A percentile compares a stretch with the other conserved stretches of the same genome.
Conservation (phyloP, 768 basidiomycete species). For the Boletus tomentosulus region DNA sequence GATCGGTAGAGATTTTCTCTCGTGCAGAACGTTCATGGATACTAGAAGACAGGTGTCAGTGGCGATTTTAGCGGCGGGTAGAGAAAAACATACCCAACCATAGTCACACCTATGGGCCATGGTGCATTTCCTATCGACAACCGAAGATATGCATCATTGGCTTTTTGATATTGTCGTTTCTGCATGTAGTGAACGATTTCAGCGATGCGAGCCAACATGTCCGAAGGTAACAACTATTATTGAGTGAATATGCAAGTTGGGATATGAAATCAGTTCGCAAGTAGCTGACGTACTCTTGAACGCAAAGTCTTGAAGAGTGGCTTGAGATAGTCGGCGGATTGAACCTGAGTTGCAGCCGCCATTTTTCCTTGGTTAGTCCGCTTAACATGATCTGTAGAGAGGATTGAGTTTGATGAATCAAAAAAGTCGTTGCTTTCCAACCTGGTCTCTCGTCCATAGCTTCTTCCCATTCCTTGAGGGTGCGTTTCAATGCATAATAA, state of each 20-base stretch:
- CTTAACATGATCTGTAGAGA: slow-evolving; percentile 67
- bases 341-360: slow-evolving; percentile 92
- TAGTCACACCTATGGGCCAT: slow-evolving; percentile 99
- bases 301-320: slow-evolving; percentile 91
- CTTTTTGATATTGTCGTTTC: slow-evolving; percentile 88
- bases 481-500: slow-evolving; percentile 90
- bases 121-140: slow-evolving; percentile 98
- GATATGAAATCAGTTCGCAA: not conserved
- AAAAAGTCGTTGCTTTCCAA: slow-evolving; percentile 28
- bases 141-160: slow-evolving; percentile 96
- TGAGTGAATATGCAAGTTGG: slow-evolving; percentile 8
- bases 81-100: slow-evolving; percentile 77
- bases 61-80: not conserved
- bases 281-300: slow-evolving; percentile 62
- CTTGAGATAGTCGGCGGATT: slow-evolving; percentile 95
- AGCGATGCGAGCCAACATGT: slow-evolving; percentile 80
- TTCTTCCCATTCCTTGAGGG: slow-evolving; percentile 94
- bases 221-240: slow-evolving; percentile 66
- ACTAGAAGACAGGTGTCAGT: slow-evolving; percentile 36
- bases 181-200: slow-evolving; percentile 98
- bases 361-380: slow-evolving; percentile 87
- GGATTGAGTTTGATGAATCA: slow-evolving; percentile 1
- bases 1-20: slow-evolving; percentile 96
- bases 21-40: slow-evolving; percentile 98
- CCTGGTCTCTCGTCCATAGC: slow-evolving; percentile 93